Base-by-base conservation (phyloP, 1,284 basidiomycete genomes). In the Mycena sp. region DNA sequence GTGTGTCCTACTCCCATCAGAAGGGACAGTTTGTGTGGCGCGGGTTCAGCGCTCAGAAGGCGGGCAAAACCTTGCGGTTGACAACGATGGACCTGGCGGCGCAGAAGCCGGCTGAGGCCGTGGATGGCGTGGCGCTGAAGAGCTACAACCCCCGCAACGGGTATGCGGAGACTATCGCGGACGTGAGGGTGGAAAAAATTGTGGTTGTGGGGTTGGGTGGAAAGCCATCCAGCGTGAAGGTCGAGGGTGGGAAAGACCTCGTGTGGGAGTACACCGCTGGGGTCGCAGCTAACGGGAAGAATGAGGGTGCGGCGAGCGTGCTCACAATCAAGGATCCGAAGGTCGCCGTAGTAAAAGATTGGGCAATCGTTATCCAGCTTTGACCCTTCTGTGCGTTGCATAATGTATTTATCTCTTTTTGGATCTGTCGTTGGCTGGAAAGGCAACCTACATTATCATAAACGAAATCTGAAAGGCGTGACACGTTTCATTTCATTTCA, bases 11-110 rank as follows among this genome's bases (percentile, higher is more conserved):
- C 77, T 82, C 84, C 1, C 90, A 96, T 78, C 81, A 89, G 68
- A 72, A 85, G 6, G 96, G 97, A 32, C 83, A 95, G 52, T 89
- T 93, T 73, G 83, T 98, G 54, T 96, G 93, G 92, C 87, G 93
- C 61, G 81, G 83, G 64, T 92, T 96, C 74, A 73, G 74, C n/a
- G 90, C 92, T 19, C 80, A 81, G 73, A 68, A 74, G 26, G 74
- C 76, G 55, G 78, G 74, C 71, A 82, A 81, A 74, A 79, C 77
- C 40, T 69, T 86, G 48, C 79, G 78, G 21, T 77, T 94, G 51
- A 75, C 76, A 50, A 92, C 85, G 70, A 75, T 67, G 7, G 87
- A 93, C 70, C 76, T 90, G 21, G 89, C 81, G 0, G 68, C 73
- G 28, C 73, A 72, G 58, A 81, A 80, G 32, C 81, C 80, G 10